Percentiles rank a stretch among this genome's conserved stretches.
Evolutionary conservation across 2,329 filamentous ascomycete species (phyloP).

Genomic region (Calonectria pauciramosa): DNA sequence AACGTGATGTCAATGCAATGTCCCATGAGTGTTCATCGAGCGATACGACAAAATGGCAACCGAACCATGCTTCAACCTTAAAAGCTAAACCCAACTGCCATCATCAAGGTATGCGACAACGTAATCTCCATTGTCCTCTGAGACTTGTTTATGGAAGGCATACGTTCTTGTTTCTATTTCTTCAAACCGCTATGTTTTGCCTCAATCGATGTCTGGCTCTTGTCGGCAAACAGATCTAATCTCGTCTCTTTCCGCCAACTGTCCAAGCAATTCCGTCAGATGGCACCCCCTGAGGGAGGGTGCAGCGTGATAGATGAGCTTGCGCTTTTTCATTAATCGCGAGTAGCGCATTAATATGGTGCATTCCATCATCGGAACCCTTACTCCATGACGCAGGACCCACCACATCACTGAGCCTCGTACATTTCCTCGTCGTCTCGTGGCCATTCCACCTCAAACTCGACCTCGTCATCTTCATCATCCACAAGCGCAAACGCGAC

Average conservation of each 20-base stretch:
- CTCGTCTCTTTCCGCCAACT: background rate
- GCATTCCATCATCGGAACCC: background rate
- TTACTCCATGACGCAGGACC: background rate
- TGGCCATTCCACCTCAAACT: constrained; percentile 63
- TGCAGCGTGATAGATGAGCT: background rate
- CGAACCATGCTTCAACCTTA: constrained; percentile 5
- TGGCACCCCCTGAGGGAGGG: background rate
- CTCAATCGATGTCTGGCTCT: background rate
- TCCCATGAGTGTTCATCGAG: background rate
- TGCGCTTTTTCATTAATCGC: background rate
- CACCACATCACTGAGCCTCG: constrained; percentile 23
- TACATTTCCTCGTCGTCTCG: constrained; percentile 57
- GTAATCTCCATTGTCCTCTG: background rate
- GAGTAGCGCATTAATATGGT: background rate
- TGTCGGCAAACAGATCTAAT: background rate
- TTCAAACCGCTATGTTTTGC: background rate
- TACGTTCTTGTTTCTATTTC: background rate
- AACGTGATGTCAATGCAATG: background rate
- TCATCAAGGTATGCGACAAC: background rate
- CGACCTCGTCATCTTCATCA: constrained; percentile 54
- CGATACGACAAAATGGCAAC: background rate
- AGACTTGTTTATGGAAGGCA: background rate
- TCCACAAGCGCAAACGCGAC: constrained; percentile 65
- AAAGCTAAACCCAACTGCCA: background rate
- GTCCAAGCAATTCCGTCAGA: background rate